phyloP scores from a whole-genome alignment of 192 early-diverging fungal genomes.

The Haplosporangium gracile region DNA sequence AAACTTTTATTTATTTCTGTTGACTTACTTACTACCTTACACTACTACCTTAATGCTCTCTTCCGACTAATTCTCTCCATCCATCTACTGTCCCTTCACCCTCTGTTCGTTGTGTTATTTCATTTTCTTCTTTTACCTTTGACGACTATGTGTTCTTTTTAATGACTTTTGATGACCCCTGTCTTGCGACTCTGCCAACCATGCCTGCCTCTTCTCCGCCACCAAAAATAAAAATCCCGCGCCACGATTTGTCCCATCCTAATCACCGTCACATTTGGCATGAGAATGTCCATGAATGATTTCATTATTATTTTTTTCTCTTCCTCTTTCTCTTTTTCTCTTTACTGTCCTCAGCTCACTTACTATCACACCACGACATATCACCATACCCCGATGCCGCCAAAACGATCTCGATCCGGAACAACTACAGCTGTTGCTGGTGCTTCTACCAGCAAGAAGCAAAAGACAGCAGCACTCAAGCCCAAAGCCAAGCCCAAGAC shows the following conservation, averaged over 20 bases:
- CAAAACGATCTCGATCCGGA: not conserved
- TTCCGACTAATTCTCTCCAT: not conserved
- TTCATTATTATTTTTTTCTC: not conserved
- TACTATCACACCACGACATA: not conserved
- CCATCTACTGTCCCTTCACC: not conserved
- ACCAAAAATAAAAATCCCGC: not conserved
- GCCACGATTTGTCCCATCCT: not conserved
- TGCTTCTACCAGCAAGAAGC: not conserved
- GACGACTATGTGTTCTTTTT: not conserved
- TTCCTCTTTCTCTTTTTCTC: not conserved
- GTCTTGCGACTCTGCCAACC: not conserved
- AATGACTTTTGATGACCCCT: slow-evolving; percentile 3
- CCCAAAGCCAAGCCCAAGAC: not conserved
- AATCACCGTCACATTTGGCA: not conserved
- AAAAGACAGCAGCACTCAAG: not conserved
- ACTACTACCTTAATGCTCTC: not conserved
- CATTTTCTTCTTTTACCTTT: not conserved
- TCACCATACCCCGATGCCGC: not conserved
- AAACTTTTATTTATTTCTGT: not conserved
- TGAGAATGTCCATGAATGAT: not conserved
- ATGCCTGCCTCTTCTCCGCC: not conserved
- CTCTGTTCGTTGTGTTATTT: not conserved
- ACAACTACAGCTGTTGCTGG: not conserved
- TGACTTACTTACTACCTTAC: not conserved
- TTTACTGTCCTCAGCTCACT: not conserved